Percentiles rank a stretch among this genome's conserved stretches.
Evolutionary conservation across 2,329 filamentous ascomycete species (phyloP).

Genomic region (Aspergillus bombycis): DNA sequence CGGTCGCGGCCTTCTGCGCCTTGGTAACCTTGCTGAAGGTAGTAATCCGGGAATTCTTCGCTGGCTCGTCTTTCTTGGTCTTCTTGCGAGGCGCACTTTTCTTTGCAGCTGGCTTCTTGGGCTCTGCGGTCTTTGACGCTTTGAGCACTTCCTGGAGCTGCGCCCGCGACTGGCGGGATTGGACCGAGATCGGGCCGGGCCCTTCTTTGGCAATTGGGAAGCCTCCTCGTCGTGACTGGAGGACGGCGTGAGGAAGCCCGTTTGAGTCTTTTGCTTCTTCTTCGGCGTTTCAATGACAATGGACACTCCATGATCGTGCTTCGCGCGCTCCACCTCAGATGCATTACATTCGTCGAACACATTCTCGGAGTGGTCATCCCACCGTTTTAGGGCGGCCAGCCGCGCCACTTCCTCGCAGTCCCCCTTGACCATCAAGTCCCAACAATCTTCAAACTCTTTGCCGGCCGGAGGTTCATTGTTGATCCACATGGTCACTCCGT

Average conservation of each 20-base stretch:
- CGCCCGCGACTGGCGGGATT: constrained; percentile 38
- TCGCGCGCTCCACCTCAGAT: constrained; percentile 49
- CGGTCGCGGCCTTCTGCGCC: constrained; percentile 22
- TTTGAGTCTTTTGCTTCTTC: constrained; percentile 38
- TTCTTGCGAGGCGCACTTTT: constrained; percentile 27
- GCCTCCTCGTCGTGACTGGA: constrained; percentile 44
- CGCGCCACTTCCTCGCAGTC: constrained; percentile 86
- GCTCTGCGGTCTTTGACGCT: constrained; percentile 14
- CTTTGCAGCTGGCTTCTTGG: constrained; percentile 27
- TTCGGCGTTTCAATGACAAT: constrained; percentile 46
- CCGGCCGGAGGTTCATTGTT: constrained; percentile 84
- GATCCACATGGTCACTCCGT: constrained; percentile 91
- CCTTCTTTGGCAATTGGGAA: constrained; percentile 26
- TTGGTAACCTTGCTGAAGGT: constrained; percentile 40
- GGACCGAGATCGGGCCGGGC: constrained; percentile 10
- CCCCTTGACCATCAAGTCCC: constrained; percentile 86
- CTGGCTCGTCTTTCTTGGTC: constrained; percentile 28
- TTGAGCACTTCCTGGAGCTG: constrained; percentile 32
- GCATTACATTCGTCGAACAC: constrained; percentile 49
- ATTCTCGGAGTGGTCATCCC: constrained; percentile 54
- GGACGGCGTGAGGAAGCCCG: constrained; percentile 46
- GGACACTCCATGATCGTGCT: constrained; percentile 40
- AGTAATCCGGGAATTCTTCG: constrained; percentile 34
- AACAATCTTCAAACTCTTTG: constrained; percentile 86
- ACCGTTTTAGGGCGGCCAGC: constrained; percentile 64